phyloP scores from a whole-genome alignment of 2,329 filamentous ascomycete species.

The Coniochaeta hoffmannii region DNA sequence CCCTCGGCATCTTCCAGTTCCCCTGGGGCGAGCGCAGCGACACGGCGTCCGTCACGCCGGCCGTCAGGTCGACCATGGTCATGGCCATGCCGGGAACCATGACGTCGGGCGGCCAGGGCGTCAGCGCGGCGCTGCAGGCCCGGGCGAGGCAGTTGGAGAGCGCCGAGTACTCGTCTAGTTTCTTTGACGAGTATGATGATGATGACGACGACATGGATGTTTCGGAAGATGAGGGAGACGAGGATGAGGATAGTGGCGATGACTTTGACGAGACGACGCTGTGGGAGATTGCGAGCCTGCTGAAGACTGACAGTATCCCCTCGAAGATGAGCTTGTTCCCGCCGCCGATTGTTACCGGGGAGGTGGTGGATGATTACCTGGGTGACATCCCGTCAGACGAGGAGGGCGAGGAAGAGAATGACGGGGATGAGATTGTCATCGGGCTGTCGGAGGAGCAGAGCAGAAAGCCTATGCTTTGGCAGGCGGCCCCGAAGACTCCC shows the following conservation, averaged over 20 bases:
- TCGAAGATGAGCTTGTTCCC: constrained; percentile 44
- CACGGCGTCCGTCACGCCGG: constrained; percentile 37
- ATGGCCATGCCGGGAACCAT: constrained; percentile 46
- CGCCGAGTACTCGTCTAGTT: constrained; percentile 40
- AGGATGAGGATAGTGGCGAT: constrained; percentile 30
- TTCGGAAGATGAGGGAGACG: constrained; percentile 21
- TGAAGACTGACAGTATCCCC: constrained; percentile 44
- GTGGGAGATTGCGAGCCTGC: constrained; percentile 56
- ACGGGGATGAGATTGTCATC: constrained; percentile 23
- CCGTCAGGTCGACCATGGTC: constrained; percentile 24
- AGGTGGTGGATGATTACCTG: constrained; percentile 24
- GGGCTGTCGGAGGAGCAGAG: constrained; percentile 21
- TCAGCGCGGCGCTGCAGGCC: constrained; percentile 23
- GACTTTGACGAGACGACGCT: constrained; percentile 56
- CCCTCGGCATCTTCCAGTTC: constrained; percentile 58
- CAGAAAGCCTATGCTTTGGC: constrained; percentile 9
- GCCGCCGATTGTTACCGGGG: constrained; percentile 16
- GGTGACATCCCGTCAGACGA: constrained; percentile 23
- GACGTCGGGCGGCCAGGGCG: constrained; percentile 29
- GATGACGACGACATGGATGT: constrained; percentile 32
- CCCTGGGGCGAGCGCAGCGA: constrained; percentile 60
- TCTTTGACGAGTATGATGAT: constrained; percentile 55
- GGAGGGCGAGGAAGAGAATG: constrained; percentile 15
- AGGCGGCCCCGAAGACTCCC: constrained; percentile 2
- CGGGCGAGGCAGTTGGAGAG: constrained; percentile 27